Evolutionary conservation across 345 rosid species (phyloP).

Genomic region (Salix dunnii): DNA sequence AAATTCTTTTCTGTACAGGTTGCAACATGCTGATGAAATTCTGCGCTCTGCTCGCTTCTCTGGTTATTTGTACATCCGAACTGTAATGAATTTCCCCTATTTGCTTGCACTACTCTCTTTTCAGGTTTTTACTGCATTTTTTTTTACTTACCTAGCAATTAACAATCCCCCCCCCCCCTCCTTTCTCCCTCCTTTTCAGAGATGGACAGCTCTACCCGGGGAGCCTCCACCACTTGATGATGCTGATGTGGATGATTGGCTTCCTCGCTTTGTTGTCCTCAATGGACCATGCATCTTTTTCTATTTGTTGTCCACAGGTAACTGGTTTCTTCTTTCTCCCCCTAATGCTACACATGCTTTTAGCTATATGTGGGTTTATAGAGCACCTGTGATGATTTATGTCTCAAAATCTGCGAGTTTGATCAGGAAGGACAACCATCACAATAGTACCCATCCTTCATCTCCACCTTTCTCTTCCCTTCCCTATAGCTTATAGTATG

Average conservation of each 20-base stretch:
- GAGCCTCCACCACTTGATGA: slow-evolving; percentile 93
- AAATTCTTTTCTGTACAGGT: slow-evolving; percentile 35
- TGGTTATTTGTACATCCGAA: slow-evolving; percentile 79
- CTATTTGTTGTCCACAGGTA: slow-evolving; percentile 75
- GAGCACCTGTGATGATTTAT: background rate
- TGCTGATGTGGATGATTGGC: slow-evolving; percentile 94
- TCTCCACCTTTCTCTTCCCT: background rate
- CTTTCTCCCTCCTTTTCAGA: slow-evolving; percentile 38
- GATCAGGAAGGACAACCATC: background rate
- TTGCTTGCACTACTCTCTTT: background rate
- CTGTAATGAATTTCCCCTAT: slow-evolving; percentile 40
- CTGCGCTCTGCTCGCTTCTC: slow-evolving; percentile 82
- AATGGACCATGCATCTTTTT: slow-evolving; percentile 87
- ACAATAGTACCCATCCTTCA: background rate
- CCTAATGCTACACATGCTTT: background rate
- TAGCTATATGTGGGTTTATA: background rate
- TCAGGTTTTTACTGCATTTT: slow-evolving; percentile 12
- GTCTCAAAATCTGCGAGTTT: background rate
- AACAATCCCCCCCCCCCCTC: background rate
- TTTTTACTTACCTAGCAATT: background rate
- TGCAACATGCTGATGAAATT: slow-evolving; percentile 90
- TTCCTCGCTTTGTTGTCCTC: slow-evolving; percentile 90
- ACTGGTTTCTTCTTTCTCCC: slow-evolving; percentile 1
- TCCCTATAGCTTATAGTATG: background rate
- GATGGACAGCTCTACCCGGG: slow-evolving; percentile 95